Base-by-base conservation (phyloP, 495 filamentous ascomycete species). In the Collariella sp. region DNA sequence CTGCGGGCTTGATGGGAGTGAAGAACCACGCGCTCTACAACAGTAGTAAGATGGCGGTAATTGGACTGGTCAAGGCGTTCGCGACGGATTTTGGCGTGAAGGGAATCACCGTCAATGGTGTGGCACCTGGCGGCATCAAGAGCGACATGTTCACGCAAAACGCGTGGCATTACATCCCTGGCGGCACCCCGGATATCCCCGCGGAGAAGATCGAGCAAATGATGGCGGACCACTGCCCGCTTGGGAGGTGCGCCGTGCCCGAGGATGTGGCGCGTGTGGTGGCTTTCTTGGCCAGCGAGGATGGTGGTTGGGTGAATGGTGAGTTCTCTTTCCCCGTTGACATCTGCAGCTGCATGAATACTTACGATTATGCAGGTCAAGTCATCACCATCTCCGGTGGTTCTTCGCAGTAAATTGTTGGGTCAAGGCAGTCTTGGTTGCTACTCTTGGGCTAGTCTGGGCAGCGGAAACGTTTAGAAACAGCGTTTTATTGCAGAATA, bases 41-140 rank as follows among this genome's bases (percentile, higher is more conserved):
- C 26, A 85, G 81, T 29, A 80, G 74, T 70, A 90, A 91, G 76
- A 83, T 83, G 60, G 84, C 87, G 2, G 79, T 90, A 48, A 86
- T 89, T 63, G 84, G 83, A n/a, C 83, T 91, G 65, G 82, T 83
- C 55, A 83, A 86, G 67, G 78, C 77, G 50, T 87, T 91, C 62
- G 80, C 87, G 11, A 68, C 79, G 5, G 87, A 91, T 65, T 87
- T 83, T 60, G 86, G 86, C 15, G 75, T 76, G 62, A 80, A 80
- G 67, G 79, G 79, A 43, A 86, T 87, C 68, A 90, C 86, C 0
- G 85, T 88, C 55, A 89, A 89, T 53, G 82, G 81, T 2, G 79
- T 90, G 36, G 85, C 86, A 0, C 87, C 87, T 0, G 87, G 84
- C 15, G 86, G 85, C 9, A 80, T 89, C 66, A 88, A 88, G 79